These are phyloP conservation scores for Sclerotinia minor DNA, from an alignment of 2,329 filamentous ascomycete genomes.

Conservation along the genomic window DNA sequence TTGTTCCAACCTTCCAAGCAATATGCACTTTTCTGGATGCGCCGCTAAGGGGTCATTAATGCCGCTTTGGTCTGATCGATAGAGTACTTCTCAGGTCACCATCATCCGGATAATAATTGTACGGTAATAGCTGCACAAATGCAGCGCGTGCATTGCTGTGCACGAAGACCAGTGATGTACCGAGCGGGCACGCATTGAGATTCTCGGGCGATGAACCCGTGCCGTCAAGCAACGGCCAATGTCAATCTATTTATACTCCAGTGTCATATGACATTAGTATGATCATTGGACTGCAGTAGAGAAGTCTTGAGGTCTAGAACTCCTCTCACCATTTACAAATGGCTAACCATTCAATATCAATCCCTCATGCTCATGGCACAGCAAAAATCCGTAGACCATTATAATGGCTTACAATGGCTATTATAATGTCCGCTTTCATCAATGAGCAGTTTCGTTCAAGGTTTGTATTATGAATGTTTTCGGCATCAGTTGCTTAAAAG, in stretches of 20 bases:
- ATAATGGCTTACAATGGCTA: neutral
- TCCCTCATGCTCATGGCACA: neutral
- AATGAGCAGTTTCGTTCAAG: neutral
- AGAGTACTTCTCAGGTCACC: neutral
- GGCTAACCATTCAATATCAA: too few relatives aligned
- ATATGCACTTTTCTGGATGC: neutral
- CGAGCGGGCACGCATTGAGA: neutral
- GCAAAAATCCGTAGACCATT: neutral
- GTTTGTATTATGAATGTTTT: neutral
- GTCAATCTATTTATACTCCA: too few relatives aligned
- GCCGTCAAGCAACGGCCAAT: neutral
- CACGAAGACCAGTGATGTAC: neutral
- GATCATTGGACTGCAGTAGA: neutral
- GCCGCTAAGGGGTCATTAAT: neutral
- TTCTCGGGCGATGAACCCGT: neutral
- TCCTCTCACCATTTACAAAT: neutral
- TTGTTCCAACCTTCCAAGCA: conserved; percentile 3
- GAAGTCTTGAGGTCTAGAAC: neutral
- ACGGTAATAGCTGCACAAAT: neutral
- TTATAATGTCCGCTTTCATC: neutral
- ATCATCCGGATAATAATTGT: neutral
- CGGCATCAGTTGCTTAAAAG: neutral
- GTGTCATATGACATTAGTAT: neutral
- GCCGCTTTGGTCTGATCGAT: neutral
- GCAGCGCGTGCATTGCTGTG: neutral